Evolutionary conservation across 768 basidiomycete genomes (phyloP).

Genomic region (Trametes gibbosa): DNA sequence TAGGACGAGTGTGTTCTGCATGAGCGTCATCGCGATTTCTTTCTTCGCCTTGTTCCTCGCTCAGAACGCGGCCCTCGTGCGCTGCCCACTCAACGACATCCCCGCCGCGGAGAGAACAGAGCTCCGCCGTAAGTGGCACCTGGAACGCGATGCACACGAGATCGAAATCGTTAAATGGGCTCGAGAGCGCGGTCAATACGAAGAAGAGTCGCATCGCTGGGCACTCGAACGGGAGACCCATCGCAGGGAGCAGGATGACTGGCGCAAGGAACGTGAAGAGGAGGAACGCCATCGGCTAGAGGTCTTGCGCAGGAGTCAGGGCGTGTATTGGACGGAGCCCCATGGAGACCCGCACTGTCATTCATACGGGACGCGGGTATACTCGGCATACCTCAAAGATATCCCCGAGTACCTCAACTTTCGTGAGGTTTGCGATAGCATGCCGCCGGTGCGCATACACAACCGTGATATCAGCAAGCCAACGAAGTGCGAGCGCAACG

Average conservation of each 20-base stretch:
- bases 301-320: constrained; percentile 7
- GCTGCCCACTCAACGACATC: constrained; percentile 10
- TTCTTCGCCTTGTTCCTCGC: not conserved
- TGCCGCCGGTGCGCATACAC: constrained; percentile 15
- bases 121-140: not conserved
- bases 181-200: not conserved
- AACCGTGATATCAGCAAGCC: constrained; percentile 8
- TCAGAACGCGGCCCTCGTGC: constrained; percentile 2
- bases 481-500: constrained; percentile 6
- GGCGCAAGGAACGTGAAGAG: not conserved
- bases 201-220: not conserved
- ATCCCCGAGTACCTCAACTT: constrained; percentile 11
- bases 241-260: not conserved
- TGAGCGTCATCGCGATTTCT: not conserved
- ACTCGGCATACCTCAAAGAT: constrained; percentile 16
- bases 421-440: constrained; percentile 14
- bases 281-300: constrained; percentile 7
- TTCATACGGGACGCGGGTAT: constrained; percentile 18
- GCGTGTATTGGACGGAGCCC: constrained; percentile 17
- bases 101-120: constrained; percentile 1
- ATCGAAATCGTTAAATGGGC: not conserved
- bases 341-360: constrained; percentile 10
- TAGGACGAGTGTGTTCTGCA: not conserved
- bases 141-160: not conserved
- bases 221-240: constrained; percentile 5